Conservation (phyloP, 2,329 filamentous ascomycete species). For the Cercospora sojina region DNA sequence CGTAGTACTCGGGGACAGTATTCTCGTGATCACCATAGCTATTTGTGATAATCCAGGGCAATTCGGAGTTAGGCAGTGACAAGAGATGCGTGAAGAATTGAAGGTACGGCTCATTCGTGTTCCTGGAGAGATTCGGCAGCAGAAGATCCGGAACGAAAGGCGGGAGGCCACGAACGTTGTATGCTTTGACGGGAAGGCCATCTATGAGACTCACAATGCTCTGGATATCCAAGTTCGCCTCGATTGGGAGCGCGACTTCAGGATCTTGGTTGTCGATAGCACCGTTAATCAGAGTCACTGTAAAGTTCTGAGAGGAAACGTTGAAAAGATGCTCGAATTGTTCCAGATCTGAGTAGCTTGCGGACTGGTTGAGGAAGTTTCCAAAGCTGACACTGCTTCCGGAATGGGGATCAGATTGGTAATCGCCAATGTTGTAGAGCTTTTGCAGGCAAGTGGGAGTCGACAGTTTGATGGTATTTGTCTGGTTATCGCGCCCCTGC, state of each 20-base stretch:
- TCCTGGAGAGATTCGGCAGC: conserved; percentile 39
- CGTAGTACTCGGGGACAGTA: conserved; percentile 51
- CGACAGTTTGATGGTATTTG: conserved; percentile 30
- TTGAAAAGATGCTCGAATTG: conserved; percentile 39
- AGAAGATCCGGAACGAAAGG: conserved; percentile 51
- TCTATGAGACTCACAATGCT: conserved; percentile 59
- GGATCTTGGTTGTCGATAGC: conserved; percentile 28
- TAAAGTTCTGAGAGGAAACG: conserved; percentile 49
- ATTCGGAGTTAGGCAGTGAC: conserved; percentile 44
- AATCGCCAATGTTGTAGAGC: conserved; percentile 52
- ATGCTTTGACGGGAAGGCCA: conserved; percentile 53
- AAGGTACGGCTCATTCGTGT: conserved; percentile 67
- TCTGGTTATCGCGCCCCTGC: conserved; percentile 17
- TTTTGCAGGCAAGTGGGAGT: conserved; percentile 52
- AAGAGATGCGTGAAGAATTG: conserved; percentile 60
- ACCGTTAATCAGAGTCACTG: conserved; percentile 26
- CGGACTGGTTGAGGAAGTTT: conserved; percentile 54
- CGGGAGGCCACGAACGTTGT: conserved; percentile 41
- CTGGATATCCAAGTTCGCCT: conserved; percentile 65
- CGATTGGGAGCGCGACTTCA: conserved; percentile 34
- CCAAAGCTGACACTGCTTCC: conserved; percentile 54
- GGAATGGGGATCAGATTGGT: conserved; percentile 44
- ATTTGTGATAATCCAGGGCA: conserved; percentile 62
- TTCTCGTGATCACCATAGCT: conserved; percentile 68
- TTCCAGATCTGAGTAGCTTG: conserved; percentile 49